Conservation (phyloP, 1,284 basidiomycete genomes). For the Volvariella volvacea region DNA sequence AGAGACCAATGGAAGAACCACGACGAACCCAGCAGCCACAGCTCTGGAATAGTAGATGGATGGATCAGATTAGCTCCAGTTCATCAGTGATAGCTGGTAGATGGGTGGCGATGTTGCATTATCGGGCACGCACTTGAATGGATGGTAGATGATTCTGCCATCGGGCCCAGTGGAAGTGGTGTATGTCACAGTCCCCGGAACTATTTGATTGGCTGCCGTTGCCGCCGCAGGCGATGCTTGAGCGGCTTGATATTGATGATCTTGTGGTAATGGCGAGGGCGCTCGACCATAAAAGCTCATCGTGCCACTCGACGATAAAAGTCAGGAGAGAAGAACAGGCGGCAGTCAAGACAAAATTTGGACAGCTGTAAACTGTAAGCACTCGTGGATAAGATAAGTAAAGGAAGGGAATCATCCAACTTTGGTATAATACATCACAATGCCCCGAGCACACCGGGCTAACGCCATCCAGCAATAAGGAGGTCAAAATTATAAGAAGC, state of each 20-base stretch:
- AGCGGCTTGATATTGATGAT: conserved; percentile 13
- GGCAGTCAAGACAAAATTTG: background rate
- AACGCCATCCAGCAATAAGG: background rate
- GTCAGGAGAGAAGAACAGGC: conserved; percentile 4
- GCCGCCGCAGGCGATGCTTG: conserved; percentile 7
- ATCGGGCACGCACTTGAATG: conserved; percentile 51
- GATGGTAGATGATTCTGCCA: conserved; percentile 57
- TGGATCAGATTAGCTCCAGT: background rate
- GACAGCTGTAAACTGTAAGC: background rate
- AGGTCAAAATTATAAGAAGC: conserved; percentile 10
- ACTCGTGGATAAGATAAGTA: background rate
- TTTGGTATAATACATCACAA: too few relatives aligned
- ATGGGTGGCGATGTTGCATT: conserved; percentile 6
- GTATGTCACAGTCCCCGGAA: conserved; percentile 60
- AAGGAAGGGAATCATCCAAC: background rate
- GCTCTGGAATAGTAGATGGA: too few relatives aligned
- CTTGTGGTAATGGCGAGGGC: conserved; percentile 2
- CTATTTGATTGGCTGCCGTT: conserved; percentile 15
- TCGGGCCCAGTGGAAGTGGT: conserved; percentile 54
- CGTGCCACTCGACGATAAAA: background rate
- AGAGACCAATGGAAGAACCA: conserved; percentile 3
- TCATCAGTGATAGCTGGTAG: background rate
- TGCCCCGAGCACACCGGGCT: background rate
- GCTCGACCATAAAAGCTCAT: background rate
- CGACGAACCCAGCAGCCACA: conserved; percentile 55